Evolutionary conservation across 2,329 filamentous ascomycete species (phyloP).

Genomic region (Fusarium sp.): DNA sequence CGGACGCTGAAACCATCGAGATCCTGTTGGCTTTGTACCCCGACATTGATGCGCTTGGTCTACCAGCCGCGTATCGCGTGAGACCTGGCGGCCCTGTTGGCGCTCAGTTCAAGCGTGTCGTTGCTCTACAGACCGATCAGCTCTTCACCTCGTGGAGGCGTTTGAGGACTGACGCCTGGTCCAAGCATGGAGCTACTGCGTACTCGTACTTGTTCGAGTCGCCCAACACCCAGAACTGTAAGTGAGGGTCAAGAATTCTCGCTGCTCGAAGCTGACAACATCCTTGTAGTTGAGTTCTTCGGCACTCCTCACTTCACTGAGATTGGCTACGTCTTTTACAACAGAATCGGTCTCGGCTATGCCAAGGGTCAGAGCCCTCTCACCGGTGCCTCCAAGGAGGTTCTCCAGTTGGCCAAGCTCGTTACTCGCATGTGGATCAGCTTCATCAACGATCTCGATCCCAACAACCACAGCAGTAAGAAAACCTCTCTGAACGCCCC

Average conservation of each 20-base stretch:
- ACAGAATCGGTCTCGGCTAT: conserved; percentile 57
- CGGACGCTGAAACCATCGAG: conserved; percentile 21
- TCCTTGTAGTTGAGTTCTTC: conserved; percentile 14
- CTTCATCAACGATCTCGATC: conserved; percentile 52
- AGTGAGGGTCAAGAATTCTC: not conserved
- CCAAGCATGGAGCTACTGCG: conserved; percentile 59
- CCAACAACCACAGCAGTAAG: conserved; percentile 50
- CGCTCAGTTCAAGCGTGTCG: conserved; percentile 63
- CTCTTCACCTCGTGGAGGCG: conserved; percentile 67
- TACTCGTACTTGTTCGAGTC: conserved; percentile 66
- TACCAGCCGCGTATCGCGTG: conserved; percentile 29
- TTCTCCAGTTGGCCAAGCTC: conserved; percentile 52
- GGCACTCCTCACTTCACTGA: conserved; percentile 47
- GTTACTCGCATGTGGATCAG: conserved; percentile 54
- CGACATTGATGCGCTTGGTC: conserved; percentile 35
- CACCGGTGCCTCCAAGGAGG: conserved; percentile 53
- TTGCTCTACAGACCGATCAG: conserved; percentile 65
- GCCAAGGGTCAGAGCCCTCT: conserved; percentile 48
- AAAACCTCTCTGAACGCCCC: rapidly evolving
- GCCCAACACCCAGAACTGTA: conserved; percentile 25
- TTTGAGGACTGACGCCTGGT: conserved; percentile 64
- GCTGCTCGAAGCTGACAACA: not conserved
- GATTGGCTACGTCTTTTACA: conserved; percentile 61
- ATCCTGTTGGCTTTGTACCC: conserved; percentile 36
- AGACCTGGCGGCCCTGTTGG: conserved; percentile 23